Base-by-base conservation (phyloP, 345 rosid genomes). In the Euphorbia peplus region DNA sequence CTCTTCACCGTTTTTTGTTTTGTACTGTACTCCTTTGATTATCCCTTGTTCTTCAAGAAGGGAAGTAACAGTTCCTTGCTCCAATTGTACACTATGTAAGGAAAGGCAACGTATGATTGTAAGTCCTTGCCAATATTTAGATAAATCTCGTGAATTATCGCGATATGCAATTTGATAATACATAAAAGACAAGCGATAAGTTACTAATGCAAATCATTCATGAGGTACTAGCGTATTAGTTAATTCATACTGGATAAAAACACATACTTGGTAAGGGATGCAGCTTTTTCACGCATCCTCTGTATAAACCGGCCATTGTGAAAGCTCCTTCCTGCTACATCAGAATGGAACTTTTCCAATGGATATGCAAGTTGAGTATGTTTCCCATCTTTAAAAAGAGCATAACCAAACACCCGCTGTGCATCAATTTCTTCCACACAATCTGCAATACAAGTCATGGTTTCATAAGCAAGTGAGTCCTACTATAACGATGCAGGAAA, bases 11-110 rank as follows among this genome's bases (percentile, higher is more conserved):
- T 69, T 25, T 64, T 75, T 75, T 56, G 78, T 47, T 69, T 75
- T 75, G 66, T 75, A 75, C 16, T 24, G 60, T 46, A 75, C 78
- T 56, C 78, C 78, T 69, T 58, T 69, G 51, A 75, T 58, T 39
- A 32, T 58, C 16, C 78, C 78, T 7, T 63, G 58, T 37, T 75
- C 78, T 57, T 75, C 78, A n/a, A 75, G 28, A 21, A 75, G 73
- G 57, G 78, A 75, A 63, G 78, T 75, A 19, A 69, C 78, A 63
- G 78, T 75, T 56, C 78, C 78, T 75, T 75, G 73, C 55, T 75
- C 73, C 70, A 75, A 41, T 19, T 26, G 46, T 37, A 75, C 78
- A 47, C 78, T 75, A 29, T 25, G 58, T 56, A 63, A 13, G n/a
- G 46, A 64, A 62, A 41, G 22, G 1, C 18, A 48, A 55, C 8